Percentiles rank a stretch among this genome's conserved stretches.
phyloP scores from a whole-genome alignment of 176 grass and related monocot genomes.

The Carex scoparia region DNA sequence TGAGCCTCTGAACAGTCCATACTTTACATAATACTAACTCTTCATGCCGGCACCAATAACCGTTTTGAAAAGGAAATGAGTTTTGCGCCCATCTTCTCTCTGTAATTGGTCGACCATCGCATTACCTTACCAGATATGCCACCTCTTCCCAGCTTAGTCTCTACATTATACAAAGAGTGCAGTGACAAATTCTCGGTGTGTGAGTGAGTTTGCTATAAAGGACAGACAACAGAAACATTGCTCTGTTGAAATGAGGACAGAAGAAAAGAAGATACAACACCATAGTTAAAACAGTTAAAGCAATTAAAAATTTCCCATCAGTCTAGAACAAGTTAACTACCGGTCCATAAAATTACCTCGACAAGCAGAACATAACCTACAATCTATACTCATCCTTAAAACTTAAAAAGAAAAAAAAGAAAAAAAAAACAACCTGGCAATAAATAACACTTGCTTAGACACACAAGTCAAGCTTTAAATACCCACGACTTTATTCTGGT shows the following conservation, averaged over 20 bases:
- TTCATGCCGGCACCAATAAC: not conserved
- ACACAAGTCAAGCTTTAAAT: conserved; percentile 6
- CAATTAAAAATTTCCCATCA: conserved; percentile 4
- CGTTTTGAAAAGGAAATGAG: too few relatives aligned
- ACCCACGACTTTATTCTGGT: not conserved
- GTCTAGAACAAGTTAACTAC: conserved; percentile 8
- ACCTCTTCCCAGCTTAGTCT: not conserved
- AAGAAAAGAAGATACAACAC: not conserved
- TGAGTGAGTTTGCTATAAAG: not conserved
- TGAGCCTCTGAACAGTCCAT: not conserved
- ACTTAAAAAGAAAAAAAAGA: conserved; percentile 37
- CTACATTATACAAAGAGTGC: not conserved
- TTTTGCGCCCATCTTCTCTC: not conserved
- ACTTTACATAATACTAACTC: not conserved
- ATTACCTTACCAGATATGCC: not conserved
- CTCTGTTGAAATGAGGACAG: not conserved
- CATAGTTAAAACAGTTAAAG: not conserved
- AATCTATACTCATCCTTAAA: conserved; percentile 39
- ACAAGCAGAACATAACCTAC: conserved; percentile 26
- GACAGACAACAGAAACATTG: not conserved
- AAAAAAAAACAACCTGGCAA: conserved; percentile 34
- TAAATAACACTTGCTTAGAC: conserved; percentile 20
- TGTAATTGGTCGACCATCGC: not conserved
- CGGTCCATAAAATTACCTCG: conserved; percentile 12
- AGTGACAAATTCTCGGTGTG: not conserved